Conservation (phyloP, 129 eudicot species). For the Smallanthus sonchifolius region DNA sequence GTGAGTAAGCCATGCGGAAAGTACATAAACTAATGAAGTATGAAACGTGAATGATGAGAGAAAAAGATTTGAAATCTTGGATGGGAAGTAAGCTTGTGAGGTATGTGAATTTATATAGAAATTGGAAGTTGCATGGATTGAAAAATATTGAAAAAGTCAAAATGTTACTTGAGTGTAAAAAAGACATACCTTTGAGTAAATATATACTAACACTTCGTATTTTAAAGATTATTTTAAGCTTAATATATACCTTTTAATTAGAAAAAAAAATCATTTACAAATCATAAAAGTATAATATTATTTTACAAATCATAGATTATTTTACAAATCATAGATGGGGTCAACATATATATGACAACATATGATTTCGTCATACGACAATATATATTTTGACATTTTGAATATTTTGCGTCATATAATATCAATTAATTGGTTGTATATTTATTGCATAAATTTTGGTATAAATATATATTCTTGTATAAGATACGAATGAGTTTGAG, state of each 20-base stretch:
- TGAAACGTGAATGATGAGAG: conserved; percentile 1
- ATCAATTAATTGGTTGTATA: not conserved
- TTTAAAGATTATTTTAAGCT: not conserved
- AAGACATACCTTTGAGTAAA: conserved; percentile 30
- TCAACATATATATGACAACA: not conserved
- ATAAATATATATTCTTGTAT: no score
- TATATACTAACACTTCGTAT: not conserved
- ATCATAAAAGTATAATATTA: not conserved
- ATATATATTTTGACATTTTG: not conserved
- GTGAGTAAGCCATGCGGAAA: conserved; percentile 14
- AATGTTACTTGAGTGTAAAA: conserved; percentile 22
- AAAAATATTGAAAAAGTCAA: conserved; percentile 23
- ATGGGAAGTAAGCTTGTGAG: conserved; percentile 9
- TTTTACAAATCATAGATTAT: no score
- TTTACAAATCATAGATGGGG: no score
- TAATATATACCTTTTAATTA: not conserved
- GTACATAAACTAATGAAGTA: not conserved
- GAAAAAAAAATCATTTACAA: not conserved
- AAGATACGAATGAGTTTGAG: no score
- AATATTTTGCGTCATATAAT: not conserved
- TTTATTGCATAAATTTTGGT: not conserved
- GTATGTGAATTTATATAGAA: conserved; percentile 7
- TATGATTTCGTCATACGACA: conserved; percentile 7
- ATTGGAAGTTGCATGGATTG: conserved; percentile 12
- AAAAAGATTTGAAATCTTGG: conserved; percentile 5